These are phyloP conservation scores for Lipomyces orientalis DNA, from an alignment of 805 yeast genomes.

Conservation along the genomic window DNA sequence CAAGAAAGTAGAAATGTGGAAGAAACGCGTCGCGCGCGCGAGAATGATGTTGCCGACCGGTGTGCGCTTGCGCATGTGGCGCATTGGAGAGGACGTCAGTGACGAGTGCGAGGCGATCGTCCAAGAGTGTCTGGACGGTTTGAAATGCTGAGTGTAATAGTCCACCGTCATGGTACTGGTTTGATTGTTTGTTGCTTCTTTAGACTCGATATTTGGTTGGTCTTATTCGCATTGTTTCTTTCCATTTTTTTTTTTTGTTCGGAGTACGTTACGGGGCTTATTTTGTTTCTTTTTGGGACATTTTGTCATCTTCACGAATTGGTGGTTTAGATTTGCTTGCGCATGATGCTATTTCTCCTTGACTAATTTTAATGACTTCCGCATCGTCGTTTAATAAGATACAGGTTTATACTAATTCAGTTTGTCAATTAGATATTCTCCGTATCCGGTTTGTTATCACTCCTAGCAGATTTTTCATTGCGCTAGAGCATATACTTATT, in stretches of 20 bases:
- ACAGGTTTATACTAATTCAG: neutral
- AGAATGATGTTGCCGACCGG: conserved; percentile 50
- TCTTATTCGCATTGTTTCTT: neutral
- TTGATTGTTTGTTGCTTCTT: conserved; percentile 4
- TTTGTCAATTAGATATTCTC: too few species aligned
- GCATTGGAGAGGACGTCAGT: conserved; percentile 50
- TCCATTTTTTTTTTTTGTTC: neutral
- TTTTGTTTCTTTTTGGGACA: neutral
- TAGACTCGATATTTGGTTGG: neutral
- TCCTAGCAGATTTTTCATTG: neutral
- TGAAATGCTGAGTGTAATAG: neutral
- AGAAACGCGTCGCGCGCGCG: conserved; percentile 55
- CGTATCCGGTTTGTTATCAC: neutral
- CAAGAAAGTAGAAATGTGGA: conserved; percentile 63
- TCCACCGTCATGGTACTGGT: neutral
- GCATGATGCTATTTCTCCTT: neutral
- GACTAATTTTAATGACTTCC: neutral
- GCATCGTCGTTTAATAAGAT: neutral
- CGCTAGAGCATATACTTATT: neutral
- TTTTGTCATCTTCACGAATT: neutral
- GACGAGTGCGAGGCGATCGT: conserved; percentile 43
- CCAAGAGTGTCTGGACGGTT: conserved; percentile 22
- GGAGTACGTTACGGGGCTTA: neutral
- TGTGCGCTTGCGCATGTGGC: conserved; percentile 53
- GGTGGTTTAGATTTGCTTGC: neutral